Conservation (phyloP, 352 stramenopile species). For the Globisporangium takayamanum region DNA sequence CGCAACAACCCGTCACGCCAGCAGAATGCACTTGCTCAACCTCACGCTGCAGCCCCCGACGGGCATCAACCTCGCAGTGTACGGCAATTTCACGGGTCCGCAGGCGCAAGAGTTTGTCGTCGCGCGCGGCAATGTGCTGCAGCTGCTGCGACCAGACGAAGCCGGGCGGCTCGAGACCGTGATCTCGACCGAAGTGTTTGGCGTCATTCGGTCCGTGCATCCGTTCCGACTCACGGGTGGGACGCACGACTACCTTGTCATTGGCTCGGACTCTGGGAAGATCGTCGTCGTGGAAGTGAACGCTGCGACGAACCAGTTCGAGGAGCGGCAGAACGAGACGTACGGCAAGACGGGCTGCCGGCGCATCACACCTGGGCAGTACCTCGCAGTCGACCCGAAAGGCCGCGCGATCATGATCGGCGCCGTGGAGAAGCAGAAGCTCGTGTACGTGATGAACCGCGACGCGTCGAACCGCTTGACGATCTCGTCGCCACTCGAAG, state of each 20-base stretch:
- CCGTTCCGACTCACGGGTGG: slow-evolving; percentile 85
- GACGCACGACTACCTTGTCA: slow-evolving; percentile 93
- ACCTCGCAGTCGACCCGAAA: slow-evolving; percentile 95
- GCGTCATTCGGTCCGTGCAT: slow-evolving; percentile 88
- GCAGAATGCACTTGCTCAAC: slow-evolving; percentile 81
- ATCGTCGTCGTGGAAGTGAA: slow-evolving; percentile 95
- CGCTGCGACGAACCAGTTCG: slow-evolving; percentile 57
- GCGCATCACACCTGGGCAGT: slow-evolving; percentile 96
- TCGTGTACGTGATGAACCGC: slow-evolving; percentile 99
- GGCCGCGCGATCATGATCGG: slow-evolving; percentile 95
- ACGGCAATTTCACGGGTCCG: slow-evolving; percentile 89
- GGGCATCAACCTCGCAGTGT: slow-evolving; percentile 77
- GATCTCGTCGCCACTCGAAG: slow-evolving; percentile 98
- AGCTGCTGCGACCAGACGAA: slow-evolving; percentile 87
- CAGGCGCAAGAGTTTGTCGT: slow-evolving; percentile 95
- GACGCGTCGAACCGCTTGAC: slow-evolving; percentile 92
- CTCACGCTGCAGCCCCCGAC: slow-evolving; percentile 82
- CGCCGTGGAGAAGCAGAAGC: slow-evolving; percentile 97
- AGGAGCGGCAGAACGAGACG: slow-evolving; percentile 90
- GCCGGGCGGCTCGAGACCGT: slow-evolving; percentile 69
- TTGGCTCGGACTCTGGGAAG: slow-evolving; percentile 95
- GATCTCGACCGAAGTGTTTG: slow-evolving; percentile 86
- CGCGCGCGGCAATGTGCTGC: slow-evolving; percentile 89
- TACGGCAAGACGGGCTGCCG: slow-evolving; percentile 96
- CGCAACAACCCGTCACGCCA: background rate